Evolutionary conservation across 1,284 basidiomycete genomes (phyloP).

Genomic region (Cutaneotrichosporon daszewskae): DNA sequence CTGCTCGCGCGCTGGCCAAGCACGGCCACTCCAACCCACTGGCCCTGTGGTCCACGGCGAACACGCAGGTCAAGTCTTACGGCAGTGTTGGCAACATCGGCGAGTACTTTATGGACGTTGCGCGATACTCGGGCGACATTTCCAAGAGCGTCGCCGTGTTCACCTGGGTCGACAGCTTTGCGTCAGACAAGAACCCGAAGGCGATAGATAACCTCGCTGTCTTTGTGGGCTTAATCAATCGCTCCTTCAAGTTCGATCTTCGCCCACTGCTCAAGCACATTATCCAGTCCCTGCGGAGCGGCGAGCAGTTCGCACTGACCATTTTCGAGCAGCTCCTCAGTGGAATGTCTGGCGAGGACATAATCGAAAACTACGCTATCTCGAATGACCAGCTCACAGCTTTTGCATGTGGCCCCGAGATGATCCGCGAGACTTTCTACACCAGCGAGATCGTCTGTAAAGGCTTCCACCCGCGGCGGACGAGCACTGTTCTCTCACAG

Average conservation of each 20-base stretch:
- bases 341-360: conserved; percentile 93
- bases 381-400: conserved; percentile 81
- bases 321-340: conserved; percentile 87
- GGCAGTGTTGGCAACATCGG: conserved; percentile 95
- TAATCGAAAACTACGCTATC: conserved; percentile 65
- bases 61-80: conserved; percentile 94
- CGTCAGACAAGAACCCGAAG: conserved; percentile 82
- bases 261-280: conserved; percentile 83
- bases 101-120: conserved; percentile 80
- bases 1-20: conserved; percentile 84
- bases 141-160: conserved; percentile 91
- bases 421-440: conserved; percentile 71
- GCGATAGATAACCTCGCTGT: conserved; percentile 90
- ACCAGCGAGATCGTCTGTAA: conserved; percentile 41
- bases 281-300: conserved; percentile 78
- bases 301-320: conserved; percentile 80
- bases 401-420: conserved; percentile 80
- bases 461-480: conserved; percentile 3
- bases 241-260: conserved; percentile 74
- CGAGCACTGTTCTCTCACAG: conserved; percentile 15
- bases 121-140: conserved; percentile 82
- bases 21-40: conserved; percentile 88
- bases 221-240: conserved; percentile 87
- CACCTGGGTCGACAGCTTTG: conserved; percentile 78
- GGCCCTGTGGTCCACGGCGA: conserved; percentile 81